Percentiles rank a stretch among this genome's conserved stretches.
Conservation (phyloP, 2,329 filamentous ascomycete genomes). For the Hymenoscyphus albidus region DNA sequence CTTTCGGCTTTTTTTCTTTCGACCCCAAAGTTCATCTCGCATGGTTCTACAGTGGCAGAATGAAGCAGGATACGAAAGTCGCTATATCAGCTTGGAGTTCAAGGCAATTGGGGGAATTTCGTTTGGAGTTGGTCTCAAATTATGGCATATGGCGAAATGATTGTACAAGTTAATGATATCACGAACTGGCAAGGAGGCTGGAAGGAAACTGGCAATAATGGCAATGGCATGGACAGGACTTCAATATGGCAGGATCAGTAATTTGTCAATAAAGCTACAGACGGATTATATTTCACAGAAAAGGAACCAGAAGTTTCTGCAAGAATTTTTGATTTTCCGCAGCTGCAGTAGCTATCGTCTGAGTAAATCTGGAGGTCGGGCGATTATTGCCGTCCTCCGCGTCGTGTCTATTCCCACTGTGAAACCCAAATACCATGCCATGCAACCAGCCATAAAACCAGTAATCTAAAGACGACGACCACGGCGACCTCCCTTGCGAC, state of each 20-base stretch:
- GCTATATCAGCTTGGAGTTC: not conserved
- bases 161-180: not conserved
- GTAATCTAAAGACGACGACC: constrained; percentile 93
- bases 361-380: constrained; percentile 61
- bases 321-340: constrained; percentile 29
- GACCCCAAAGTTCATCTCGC: constrained; percentile 15
- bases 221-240: not conserved
- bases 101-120: not conserved
- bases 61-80: constrained; percentile 16
- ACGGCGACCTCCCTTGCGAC: constrained; percentile 99
- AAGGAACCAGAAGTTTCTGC: constrained; percentile 5
- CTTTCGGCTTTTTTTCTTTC: constrained; percentile 14
- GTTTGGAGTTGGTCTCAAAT: not conserved
- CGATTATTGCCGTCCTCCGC: constrained; percentile 63
- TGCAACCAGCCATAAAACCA: constrained; percentile 30
- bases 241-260: not conserved
- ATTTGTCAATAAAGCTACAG: not conserved
- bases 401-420: constrained; percentile 66
- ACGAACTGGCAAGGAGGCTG: not conserved
- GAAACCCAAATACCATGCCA: constrained; percentile 38
- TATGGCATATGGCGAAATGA: not conserved
- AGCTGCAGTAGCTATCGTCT: constrained; percentile 39
- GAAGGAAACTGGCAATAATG: not conserved
- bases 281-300: not conserved
- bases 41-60: constrained; percentile 15